Percentiles rank a stretch among this genome's conserved stretches.
Evolutionary conservation across 768 basidiomycete species (phyloP).

Genomic region (Gymnopilus dilepis): DNA sequence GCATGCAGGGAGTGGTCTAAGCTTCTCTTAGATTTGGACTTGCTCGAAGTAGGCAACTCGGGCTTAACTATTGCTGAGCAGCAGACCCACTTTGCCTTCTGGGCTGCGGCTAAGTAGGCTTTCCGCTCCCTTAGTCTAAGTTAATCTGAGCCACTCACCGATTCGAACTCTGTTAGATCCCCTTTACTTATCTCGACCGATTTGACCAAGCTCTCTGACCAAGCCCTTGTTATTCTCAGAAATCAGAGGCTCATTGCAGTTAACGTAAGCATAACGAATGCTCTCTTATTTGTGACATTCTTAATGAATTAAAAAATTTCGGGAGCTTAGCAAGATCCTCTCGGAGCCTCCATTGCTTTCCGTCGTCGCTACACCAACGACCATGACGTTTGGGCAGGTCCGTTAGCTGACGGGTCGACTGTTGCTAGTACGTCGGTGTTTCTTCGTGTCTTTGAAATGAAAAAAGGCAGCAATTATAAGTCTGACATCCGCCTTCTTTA

Average conservation of each 20-base stretch:
- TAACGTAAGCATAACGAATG: conserved; percentile 37
- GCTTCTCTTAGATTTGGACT: conserved; percentile 46
- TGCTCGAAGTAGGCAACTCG: conserved; percentile 57
- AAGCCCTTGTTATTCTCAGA: conserved; percentile 43
- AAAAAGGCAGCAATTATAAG: background rate
- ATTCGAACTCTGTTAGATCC: conserved; percentile 29
- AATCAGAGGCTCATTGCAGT: conserved; percentile 49
- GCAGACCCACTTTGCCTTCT: conserved; percentile 55
- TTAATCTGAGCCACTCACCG: too few species aligned
- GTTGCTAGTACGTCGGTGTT: conserved; percentile 41
- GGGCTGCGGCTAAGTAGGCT: conserved; percentile 54
- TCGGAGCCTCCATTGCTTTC: conserved; percentile 50
- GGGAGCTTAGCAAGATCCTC: conserved; percentile 46
- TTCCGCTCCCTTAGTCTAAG: background rate
- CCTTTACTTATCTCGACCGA: conserved; percentile 52
- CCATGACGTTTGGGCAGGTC: conserved; percentile 54
- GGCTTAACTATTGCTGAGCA: conserved; percentile 48
- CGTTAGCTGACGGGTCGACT: conserved; percentile 52
- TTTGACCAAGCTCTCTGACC: conserved; percentile 37
- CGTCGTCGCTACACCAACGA: conserved; percentile 54
- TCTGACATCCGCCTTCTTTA: conserved; percentile 19
- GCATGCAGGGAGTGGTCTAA: background rate
- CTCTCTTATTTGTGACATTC: background rate
- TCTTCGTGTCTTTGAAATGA: background rate
- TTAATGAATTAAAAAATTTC: conserved; percentile 4